Evolutionary conservation across 768 basidiomycete genomes (phyloP), one percentile per base, ranked within the genome.

Genomic region (Trametes punicea): DNA sequence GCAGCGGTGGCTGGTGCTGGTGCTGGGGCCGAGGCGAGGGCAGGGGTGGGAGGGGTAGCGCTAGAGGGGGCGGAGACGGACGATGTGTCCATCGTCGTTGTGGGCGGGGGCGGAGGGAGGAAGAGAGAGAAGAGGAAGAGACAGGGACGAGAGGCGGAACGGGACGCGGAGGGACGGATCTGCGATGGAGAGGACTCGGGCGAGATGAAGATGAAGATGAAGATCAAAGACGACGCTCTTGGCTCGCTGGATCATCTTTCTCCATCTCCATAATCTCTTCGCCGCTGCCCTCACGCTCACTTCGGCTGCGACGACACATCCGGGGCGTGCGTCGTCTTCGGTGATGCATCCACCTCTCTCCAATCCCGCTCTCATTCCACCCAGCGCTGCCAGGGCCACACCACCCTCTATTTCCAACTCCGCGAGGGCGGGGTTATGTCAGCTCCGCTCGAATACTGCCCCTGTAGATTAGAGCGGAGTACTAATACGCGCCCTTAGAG

Each of bases 81-180:
- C 20, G 55, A 50, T 6, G 55, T 18, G 47, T 56, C 55, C 55
- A 56, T 56, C n/a, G 55, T 38, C 47, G 21, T 25, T 15, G 42
- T n/a, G 23, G 23, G 4, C 30, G 39, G 11, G 30, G 21, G 16
- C 26, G 33, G 39, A 20, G 13, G 16, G 55, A 7, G 33, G 29
- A n/a, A 26, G 47, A 29, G 33, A 25, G 40, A 36, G 51, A 36
- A 31, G 47, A 34, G 40, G 31, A 33, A 20, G 40, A 42, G 40
- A n/a, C 10, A 9, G 21, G 31, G 39, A 31, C n/a, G 34, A 36
- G 34, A 36, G 7, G 9, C 5, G 42, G 33, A 8, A 23, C 9
- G 9, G 18, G 29, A 41, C 25, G 10, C n/a, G 26, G 23, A 36
- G 15, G 41, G 42, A 31, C 23, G 27, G 39, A 47, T 47, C 27